These are phyloP conservation scores for Raphanus sativus DNA, from an alignment of 345 rosid genomes.

Conservation along the genomic window DNA sequence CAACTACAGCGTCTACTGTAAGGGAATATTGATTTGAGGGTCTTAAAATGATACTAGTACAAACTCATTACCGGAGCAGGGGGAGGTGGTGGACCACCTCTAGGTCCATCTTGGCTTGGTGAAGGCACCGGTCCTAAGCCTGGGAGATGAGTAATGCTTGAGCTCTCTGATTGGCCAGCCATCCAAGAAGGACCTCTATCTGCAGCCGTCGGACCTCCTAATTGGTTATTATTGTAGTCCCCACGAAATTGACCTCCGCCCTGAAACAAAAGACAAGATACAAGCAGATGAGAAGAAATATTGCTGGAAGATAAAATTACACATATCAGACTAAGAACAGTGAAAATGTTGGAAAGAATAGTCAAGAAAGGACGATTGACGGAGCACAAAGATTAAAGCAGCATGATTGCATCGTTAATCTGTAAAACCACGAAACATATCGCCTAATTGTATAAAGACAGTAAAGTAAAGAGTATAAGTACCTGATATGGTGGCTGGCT, in stretches of 20 bases:
- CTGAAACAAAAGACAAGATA: slow-evolving; percentile 42
- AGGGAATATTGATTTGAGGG: not conserved
- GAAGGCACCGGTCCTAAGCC: slow-evolving; percentile 52
- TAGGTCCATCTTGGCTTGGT: slow-evolving; percentile 59
- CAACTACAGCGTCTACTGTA: slow-evolving; percentile 2
- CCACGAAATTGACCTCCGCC: slow-evolving; percentile 65
- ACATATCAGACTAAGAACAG: not conserved
- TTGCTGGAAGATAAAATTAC: not conserved
- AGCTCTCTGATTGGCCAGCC: slow-evolving; percentile 58
- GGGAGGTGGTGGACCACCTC: slow-evolving; percentile 62
- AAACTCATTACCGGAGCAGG: slow-evolving; percentile 53
- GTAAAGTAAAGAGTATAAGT: not conserved
- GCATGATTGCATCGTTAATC: not conserved
- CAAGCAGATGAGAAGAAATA: not conserved
- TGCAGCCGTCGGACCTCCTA: slow-evolving; percentile 52
- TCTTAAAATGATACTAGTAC: not conserved
- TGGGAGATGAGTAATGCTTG: slow-evolving; percentile 51
- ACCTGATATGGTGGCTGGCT: slow-evolving; percentile 78
- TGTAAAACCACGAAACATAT: not conserved
- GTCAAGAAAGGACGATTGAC: not conserved
- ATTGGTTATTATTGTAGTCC: slow-evolving; percentile 59
- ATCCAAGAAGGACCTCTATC: slow-evolving; percentile 88
- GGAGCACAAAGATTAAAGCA: slow-evolving; percentile 1
- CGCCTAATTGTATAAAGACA: not conserved
- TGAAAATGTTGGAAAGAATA: not conserved